Base-by-base conservation (phyloP, 148 eudicot genomes). In the Arctostaphylos glauca region DNA sequence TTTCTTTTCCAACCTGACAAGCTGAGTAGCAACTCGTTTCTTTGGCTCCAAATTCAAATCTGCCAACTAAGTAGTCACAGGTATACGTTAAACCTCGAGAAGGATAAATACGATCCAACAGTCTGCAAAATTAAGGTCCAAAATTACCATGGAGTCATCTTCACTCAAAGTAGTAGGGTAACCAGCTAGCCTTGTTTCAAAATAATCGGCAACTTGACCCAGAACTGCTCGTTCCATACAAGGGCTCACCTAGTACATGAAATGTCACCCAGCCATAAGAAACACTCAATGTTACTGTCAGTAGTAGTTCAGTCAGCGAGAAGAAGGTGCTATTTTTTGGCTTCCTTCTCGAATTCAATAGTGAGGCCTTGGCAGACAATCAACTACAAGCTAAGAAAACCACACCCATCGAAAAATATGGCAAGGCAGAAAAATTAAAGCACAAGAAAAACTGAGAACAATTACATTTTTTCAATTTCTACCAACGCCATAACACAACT, bases 201-300 rank as follows among this genome's bases (percentile, higher is more conserved):
- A 96, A 88, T 94, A 96, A 84, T 85, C 92, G 82, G 88, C 87
- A 66, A 96, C 93, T 87, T 96, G 99, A 80, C 92, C 97, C 84
- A 96, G 79, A 79, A 96, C 99, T 70, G 99, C 99, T 83, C 91
- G 89, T 85, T 96, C 99, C 88, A 83, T 88, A 76, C 99, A 96
- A 86, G 99, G 91, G 83, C 98, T 96, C 84, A 93, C 93, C 99
- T 96, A 83, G 54, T 77, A 54, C 70, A 81, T 15, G 47, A 76
- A 81, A 52, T 79, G 71, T 52, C 56, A 16, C 76, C 14, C 54
- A 73, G 77, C 48, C 13, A 85, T 74, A 21, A 76, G 47, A 41
- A 82, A 79, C 56, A 84, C 55, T 47, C 21, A 38, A 31, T n/a
- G 19, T 5, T 16, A 46, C 18, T 52, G 79, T 25, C 82, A 73